Conservation (phyloP, 768 basidiomycete genomes). For the Tylopilus rubrobrunneus region DNA sequence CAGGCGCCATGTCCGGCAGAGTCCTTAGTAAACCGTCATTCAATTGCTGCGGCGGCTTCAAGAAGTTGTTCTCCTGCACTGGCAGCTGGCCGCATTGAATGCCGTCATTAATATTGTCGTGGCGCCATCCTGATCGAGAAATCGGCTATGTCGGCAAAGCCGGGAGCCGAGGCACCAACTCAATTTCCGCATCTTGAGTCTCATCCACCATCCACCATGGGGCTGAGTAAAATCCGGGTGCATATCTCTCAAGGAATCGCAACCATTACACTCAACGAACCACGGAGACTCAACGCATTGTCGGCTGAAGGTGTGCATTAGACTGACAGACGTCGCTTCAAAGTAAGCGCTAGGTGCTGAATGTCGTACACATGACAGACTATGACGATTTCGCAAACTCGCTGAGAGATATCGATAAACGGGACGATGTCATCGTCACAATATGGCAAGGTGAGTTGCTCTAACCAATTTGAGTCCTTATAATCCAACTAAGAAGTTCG, state of each 20-base stretch:
- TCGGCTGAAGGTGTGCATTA: conserved; percentile 43
- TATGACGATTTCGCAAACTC: conserved; percentile 59
- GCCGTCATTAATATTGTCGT: no score
- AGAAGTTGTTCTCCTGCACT: no score
- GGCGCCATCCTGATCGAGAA: no score
- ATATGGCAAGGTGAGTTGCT: conserved; percentile 56
- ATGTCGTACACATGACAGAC: conserved; percentile 36
- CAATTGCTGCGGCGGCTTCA: no score
- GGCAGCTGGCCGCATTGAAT: no score
- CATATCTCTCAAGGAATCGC: conserved; percentile 56
- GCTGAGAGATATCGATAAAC: conserved; percentile 53
- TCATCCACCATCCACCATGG: conserved; percentile 31
- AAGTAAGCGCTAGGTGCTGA: neutral
- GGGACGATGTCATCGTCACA: conserved; percentile 60
- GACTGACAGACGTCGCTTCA: neutral
- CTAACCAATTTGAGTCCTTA: neutral
- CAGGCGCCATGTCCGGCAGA: no score
- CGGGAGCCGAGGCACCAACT: neutral
- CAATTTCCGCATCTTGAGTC: no score
- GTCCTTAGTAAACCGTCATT: no score
- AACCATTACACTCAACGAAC: conserved; percentile 64
- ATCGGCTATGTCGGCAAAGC: conserved; percentile 9
- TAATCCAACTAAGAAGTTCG: neutral
- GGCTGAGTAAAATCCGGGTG: conserved; percentile 39
- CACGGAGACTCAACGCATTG: conserved; percentile 57